A percentile compares a stretch with the other conserved stretches of the same genome.
Evolutionary conservation across 2,329 filamentous ascomycete genomes (phyloP).

Genomic region (Diaporthe sp.): DNA sequence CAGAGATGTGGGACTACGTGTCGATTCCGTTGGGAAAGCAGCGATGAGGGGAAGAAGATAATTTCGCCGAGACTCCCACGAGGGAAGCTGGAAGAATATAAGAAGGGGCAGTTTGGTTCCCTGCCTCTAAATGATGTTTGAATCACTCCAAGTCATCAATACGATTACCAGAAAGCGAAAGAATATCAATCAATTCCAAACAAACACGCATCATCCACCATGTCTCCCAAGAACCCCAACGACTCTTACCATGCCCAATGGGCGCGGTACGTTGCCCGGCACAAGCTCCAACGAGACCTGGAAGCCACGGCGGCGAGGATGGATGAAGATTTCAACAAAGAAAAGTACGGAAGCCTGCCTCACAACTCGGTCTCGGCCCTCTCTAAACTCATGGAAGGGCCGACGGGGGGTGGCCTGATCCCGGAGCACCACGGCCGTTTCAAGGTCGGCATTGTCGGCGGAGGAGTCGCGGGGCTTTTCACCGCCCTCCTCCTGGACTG

Average conservation of each 20-base stretch:
- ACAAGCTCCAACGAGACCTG: background rate
- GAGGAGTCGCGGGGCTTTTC: background rate
- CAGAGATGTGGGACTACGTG: background rate
- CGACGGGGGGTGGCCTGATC: background rate
- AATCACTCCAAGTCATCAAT: background rate
- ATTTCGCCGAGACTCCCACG: background rate
- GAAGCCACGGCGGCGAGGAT: background rate
- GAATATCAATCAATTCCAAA: background rate
- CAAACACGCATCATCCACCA: background rate
- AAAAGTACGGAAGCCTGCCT: background rate
- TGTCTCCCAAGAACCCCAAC: background rate
- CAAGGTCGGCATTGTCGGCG: constrained; percentile 4
- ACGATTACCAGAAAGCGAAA: background rate
- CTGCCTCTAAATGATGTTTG: background rate
- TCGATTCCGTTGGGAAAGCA: background rate
- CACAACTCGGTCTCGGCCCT: background rate
- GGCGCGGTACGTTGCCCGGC: background rate
- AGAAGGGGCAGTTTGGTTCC: background rate
- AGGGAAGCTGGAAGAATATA: background rate
- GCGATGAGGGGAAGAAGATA: background rate
- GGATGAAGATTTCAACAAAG: background rate
- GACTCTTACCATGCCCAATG: background rate
- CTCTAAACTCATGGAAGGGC: background rate
- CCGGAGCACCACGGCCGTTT: background rate
- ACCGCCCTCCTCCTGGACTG: constrained; percentile 4